Base-by-base conservation (phyloP, 2,329 filamentous ascomycete genomes). In the Fusarium sp. region DNA sequence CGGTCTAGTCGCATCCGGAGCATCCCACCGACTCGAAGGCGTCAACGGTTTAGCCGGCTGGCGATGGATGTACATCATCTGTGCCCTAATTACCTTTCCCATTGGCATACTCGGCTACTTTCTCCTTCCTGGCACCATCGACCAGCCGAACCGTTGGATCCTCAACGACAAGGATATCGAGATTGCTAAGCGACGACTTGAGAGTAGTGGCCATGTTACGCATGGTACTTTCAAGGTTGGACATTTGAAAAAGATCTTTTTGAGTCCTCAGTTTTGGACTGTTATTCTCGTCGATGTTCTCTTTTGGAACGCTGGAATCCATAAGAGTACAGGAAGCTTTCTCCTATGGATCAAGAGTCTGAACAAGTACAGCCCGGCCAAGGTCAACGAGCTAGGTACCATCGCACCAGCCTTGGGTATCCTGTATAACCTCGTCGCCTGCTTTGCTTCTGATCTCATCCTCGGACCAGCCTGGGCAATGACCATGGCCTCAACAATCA, bases 301-400 rank as follows among this genome's bases (percentile, higher is more conserved):
- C 57, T 91, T 91, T 79, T 91, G 87, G 86, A 90, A 90, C 69
- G 83, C 84, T 5, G 79, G 84, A 20, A 85, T 80, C 47, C 79
- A 88, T 61, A 85, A 84, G 2, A 83, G 78, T 7, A 81, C 84
- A 0, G 88, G 87, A 6, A 86, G 84, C 0, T 91, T 87, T 67
- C 78, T 90, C 5, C 82, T 91, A 1, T 91, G 89, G 89, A 80
- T 91, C 58, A 90, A 90, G 79, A 88, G 85, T 65, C 77, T 90
- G 16, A 79, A 84, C 2, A 82, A 85, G 6, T 90, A 84, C 74
- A 42, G 74, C 62, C 3, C 62, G 61, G 54, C 33, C 22, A 58
- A 58, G 6, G 33, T 58, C 2, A 58, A 58, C 11, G 56, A 58
- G 35, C 56, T 58, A 3, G 56, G 35, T 3, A 38, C 56, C 2